Evolutionary conservation across 2,329 filamentous ascomycete genomes (phyloP), one percentile per base, ranked within the genome.

Genomic region (Corinectria fuckeliana): DNA sequence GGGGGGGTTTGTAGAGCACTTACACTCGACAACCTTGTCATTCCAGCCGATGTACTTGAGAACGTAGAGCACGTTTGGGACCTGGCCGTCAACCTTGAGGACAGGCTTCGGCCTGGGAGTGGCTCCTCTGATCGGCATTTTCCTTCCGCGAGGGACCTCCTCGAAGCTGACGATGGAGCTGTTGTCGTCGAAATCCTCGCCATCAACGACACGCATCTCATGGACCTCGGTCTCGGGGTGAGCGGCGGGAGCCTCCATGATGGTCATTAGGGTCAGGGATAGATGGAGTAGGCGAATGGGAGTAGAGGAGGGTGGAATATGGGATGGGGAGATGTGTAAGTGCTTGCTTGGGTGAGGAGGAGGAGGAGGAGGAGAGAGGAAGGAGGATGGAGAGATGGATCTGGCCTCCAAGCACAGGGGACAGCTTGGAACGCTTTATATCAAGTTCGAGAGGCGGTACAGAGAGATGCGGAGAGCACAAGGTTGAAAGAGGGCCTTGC

Each of bases 61-160:
- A 3, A 79, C 72, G 59, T 81, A 79, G 44, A 77, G 71, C 13
- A 82, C 69, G 38, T 80, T 75, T 3, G 78, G 77, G 7, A 76
- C 71, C n/a, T 75, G 75, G 56, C 72, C 72, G n/a, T 75, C 67
- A 20, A 75, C 59, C 56, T 65, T 70, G 26, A 72, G 63, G 8
- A 57, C 47, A 13, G 60, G 50, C 44, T 54, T 58, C 9, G 49
- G 42, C 5, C 10, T 14, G 38, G 57, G 41, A 28, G 47, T 48
- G 26, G 21, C 25, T 48, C 41, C 20, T 20, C 58, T 32, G 11
- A 5, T 5, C 18, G 21, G 30, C n/a, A n/a, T n/a, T n/a, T n/a
- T n/a, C n/a, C n/a, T n/a, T 28, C n/a, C 8, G 3, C 25, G 28
- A 30, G 38, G 45, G 11, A 69, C 21, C 7, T 69, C 52, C 28